Evolutionary conservation across 2,329 filamentous ascomycete species (phyloP).

Genomic region (Sporothrix sp.): DNA sequence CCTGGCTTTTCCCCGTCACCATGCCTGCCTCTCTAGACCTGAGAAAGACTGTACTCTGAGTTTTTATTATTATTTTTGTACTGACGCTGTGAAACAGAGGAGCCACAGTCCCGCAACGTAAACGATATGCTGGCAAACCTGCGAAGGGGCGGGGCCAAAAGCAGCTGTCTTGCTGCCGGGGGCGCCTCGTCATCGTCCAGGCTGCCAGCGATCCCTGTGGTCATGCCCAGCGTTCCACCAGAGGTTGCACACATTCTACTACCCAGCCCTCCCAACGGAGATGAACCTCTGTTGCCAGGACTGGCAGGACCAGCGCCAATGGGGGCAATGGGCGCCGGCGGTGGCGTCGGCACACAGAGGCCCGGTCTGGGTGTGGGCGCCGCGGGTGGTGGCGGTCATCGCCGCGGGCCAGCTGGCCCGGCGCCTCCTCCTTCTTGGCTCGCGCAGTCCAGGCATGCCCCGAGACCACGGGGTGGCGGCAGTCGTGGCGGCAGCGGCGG

Average conservation of each 20-base stretch:
- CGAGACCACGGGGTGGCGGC: not conserved
- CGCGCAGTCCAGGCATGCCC: conserved; percentile 25
- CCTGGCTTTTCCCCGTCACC: not conserved
- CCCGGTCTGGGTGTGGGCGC: no score
- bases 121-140: conserved; percentile 51
- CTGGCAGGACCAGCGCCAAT: not conserved
- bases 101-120: conserved; percentile 32
- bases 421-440: conserved; percentile 51
- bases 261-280: not conserved
- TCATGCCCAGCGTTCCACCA: conserved; percentile 47
- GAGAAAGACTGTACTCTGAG: no score
- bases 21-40: no score
- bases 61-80: not conserved
- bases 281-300: not conserved
- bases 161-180: not conserved
- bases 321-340: not conserved
- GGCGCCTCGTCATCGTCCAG: not conserved
- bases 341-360: not conserved
- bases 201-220: conserved; percentile 8
- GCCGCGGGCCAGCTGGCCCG: conserved; percentile 47
- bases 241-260: conserved; percentile 46
- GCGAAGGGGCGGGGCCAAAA: conserved; percentile 29
- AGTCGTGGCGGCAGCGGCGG: not conserved
- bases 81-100: conserved; percentile 14
- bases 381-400: conserved; percentile 13